Evolutionary conservation across 2,329 filamentous ascomycete species (phyloP), one percentile per base, ranked within the genome.

Genomic region (Arthrobotrys conoides): DNA sequence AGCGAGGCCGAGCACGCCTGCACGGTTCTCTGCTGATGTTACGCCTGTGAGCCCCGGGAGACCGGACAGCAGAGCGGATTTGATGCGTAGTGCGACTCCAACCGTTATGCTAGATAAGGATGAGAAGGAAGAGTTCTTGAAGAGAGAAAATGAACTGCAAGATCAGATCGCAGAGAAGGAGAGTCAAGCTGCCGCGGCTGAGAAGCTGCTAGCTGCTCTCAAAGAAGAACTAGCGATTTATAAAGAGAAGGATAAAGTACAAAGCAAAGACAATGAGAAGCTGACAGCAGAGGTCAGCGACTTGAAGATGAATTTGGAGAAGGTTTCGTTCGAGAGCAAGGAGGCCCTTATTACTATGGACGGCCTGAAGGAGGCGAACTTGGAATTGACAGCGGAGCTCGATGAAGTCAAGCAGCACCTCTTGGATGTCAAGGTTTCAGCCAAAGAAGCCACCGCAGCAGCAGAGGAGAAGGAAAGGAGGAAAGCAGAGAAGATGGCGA

Each of bases 401-500:
- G 95, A 98, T 83, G 95, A 97, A 71, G 89, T 98, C 76, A 98
- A 98, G 86, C 94, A 97, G 84, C 94, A 97, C 83, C 90, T 99
- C 66, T 88, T 98, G 18, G 94, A 98, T 84, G 94, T 96, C 57
- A 95, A 95, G 87, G 97, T 98, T 92, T 96, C 91, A 81, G 94
- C 95, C 72, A 97, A 96, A 86, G 96, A 98, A 86, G 95, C 92
- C 0, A 94, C 90, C 53, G 94, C 94, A 8, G 91, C 93, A 16
- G 87, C 96, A 20, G 95, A 98, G 82, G 96, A 98, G 86, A 99
- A 99, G 88, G 96, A 98, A 86, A 95, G 94, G 88, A 94, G 94
- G 87, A 99, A 99, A 88, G 93, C 94, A 0, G 96, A 99, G 86
- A 96, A 96, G 86, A 99, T 99, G 96, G 96, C 96, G 51, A 93